Evolutionary conservation across 306 rosid genomes (phyloP).

Genomic region (Cicer bijugum): DNA sequence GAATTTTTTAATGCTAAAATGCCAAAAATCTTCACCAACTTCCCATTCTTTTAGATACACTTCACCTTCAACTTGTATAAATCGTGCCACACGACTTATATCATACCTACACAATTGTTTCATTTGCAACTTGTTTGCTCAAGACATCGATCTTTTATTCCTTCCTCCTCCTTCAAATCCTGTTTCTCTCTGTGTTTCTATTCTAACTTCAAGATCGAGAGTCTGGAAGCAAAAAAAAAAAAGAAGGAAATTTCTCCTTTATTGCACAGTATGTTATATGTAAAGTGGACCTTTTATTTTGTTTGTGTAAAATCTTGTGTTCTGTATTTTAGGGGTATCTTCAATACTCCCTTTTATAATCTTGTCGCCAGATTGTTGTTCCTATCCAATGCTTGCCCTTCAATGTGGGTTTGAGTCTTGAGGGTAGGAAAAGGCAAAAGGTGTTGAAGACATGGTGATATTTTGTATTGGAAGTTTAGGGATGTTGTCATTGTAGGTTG

Average conservation of each 20-base stretch:
- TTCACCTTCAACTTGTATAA: conserved; percentile 4
- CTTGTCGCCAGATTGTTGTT: conserved; percentile 2
- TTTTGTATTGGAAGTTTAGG: conserved; percentile 27
- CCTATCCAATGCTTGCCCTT: conserved; percentile 29
- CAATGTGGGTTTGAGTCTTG: conserved; percentile 7
- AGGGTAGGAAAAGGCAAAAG: conserved; percentile 21
- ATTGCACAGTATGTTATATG: background rate
- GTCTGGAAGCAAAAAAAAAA: conserved; percentile 1
- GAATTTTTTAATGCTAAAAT: background rate
- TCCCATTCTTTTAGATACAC: conserved; percentile 14
- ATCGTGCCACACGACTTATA: background rate
- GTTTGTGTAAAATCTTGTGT: conserved; percentile 12
- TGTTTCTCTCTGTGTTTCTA: background rate
- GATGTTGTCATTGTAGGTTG: conserved; percentile 7
- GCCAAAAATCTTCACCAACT: background rate
- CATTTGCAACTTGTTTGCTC: conserved; percentile 14
- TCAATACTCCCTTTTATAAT: conserved; percentile 31
- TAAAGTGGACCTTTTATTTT: conserved; percentile 16
- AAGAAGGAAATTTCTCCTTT: conserved; percentile 17
- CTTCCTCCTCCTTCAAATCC: conserved; percentile 1
- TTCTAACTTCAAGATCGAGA: conserved; percentile 1
- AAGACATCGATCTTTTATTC: conserved; percentile 3
- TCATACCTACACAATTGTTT: conserved; percentile 23
- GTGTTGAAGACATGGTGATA: conserved; percentile 1
- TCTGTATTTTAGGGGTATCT: conserved; percentile 14